Base-by-base conservation (phyloP, 192 early-diverging fungal genomes). In the Bifiguratus adelaidae region DNA sequence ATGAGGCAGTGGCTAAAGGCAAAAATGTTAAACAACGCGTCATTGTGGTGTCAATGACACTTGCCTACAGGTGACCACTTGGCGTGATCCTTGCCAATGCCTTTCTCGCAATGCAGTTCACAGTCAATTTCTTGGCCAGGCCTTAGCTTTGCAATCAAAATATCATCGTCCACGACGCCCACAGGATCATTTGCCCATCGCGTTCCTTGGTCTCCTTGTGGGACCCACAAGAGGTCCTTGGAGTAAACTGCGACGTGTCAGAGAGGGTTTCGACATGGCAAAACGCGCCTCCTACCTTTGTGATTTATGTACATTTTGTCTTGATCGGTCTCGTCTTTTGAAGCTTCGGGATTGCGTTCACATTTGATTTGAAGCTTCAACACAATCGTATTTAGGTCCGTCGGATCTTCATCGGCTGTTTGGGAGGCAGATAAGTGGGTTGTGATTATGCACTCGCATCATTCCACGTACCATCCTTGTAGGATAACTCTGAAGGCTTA, bases 11-110 rank as follows among this genome's bases (percentile, higher is more conserved):
- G 2, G 88, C 90, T 57, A 40, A 22, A 21, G 4, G 32, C n/a
- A n/a, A n/a, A n/a, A n/a, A n/a, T n/a, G n/a, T n/a, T n/a, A 44
- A 29, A 40, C 37, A 15, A 40, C 16, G 7, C 37, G 13, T 0
- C 22, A 13, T 34, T 13, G 11, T 34, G 15, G 32, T 34, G 32
- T 34, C 32, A 34, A 33, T 33, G 1, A 40, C 22, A 40, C 37
- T 51, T 28, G 75, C 74, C 76, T 20, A 95, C 93, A 7, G 95
- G 95, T 3, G 92, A 95, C 74, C 83, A 98, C 51, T 98, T 98
- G 48, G 93, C 92, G 45, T 98, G 95, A 52, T 95, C 92, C 61
- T 87, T 82, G 25, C 93, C 95, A 37, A 89, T 71, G 11, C 95
- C 93, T 70, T 95, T 96, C 27, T 77, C 74, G 57, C 85, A 88